A percentile compares a stretch with the other conserved stretches of the same genome.
Evolutionary conservation across 2,329 filamentous ascomycete genomes (phyloP).

Genomic region (Tolypocladium ophioglossoides): DNA sequence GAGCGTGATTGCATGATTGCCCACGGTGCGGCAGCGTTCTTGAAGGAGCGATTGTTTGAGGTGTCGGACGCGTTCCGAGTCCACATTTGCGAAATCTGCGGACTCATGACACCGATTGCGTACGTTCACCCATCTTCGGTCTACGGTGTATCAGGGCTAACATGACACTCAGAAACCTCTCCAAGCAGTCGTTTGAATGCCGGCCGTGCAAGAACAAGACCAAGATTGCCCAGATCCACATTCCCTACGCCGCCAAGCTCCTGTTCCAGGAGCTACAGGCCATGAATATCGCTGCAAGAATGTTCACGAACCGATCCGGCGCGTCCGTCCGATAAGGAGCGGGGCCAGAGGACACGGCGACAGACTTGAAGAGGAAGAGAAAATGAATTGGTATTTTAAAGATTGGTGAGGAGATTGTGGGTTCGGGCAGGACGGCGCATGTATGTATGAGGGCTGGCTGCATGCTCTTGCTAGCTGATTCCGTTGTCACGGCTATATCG

Average conservation of each 20-base stretch:
- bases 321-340: conserved; percentile 52
- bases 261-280: conserved; percentile 96
- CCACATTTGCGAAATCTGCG: conserved; percentile 97
- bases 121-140: conserved; percentile 43
- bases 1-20: conserved; percentile 99
- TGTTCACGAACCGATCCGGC: conserved; percentile 84
- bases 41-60: conserved; percentile 95
- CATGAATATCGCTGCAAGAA: conserved; percentile 96
- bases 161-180: conserved; percentile 58
- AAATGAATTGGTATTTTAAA: background rate
- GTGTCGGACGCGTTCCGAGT: conserved; percentile 97
- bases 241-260: conserved; percentile 94
- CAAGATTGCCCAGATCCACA: conserved; percentile 93
- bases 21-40: conserved; percentile 92
- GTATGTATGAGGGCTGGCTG: conserved; percentile 7
- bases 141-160: conserved; percentile 17
- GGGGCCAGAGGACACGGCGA: background rate
- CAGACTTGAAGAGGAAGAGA: background rate
- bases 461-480: background rate
- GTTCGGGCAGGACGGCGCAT: conserved; percentile 7
- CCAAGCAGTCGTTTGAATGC: conserved; percentile 93
- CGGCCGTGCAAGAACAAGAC: conserved; percentile 98
- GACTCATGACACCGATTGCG: conserved; percentile 98
- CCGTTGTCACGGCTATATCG: background rate
- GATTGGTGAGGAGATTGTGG: background rate